Evolutionary conservation across 371 early-diverging fungal genomes (phyloP), one percentile per base, ranked within the genome.

Genomic region (Syncephalastrum racemosum): DNA sequence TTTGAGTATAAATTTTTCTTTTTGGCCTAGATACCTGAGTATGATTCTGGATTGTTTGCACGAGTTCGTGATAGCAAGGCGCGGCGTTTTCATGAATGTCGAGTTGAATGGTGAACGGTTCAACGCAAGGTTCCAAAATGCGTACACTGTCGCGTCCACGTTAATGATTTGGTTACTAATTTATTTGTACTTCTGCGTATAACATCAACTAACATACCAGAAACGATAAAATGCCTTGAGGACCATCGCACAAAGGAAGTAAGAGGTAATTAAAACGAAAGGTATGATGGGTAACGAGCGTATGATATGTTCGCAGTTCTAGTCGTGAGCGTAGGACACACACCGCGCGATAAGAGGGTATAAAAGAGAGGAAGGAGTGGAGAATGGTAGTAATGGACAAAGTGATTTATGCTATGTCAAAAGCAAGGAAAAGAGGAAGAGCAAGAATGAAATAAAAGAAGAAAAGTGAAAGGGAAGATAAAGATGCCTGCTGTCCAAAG

Each of bases 51-150:
- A 69, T 69, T 20, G 48, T 49, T 7, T 60, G 19, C 19, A 62
- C 7, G 44, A 69, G 36, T 40, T 59, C 60, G 14, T 53, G 10
- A 23, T 63, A 65, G 24, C 25, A 23, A 18, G 63, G 70, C 48
- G 53, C 42, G 13, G 57, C 48, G 16, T 60, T 50, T 18, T 48
- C 60, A 14, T 57, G 62, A 14, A 63, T 55, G 55, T 39, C 45
- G 4, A 69, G 50, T 48, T 60, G 59, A 40, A 70, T 48, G 42
- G 50, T 43, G 45, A 62, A 57, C 20, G 56, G 36, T 31, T 2
- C 47, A 10, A 53, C 19, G 13, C 41, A 60, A 41, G 41, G 25
- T 54, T 64, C 67, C 53, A 66, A 48, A 2, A 70, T 48, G 27
- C 42, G 57, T 43, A 65, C 60, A 51, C 70, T 70, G 40, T 50